phyloP scores from a whole-genome alignment of 1,284 basidiomycete species.

The Apiotrichum laibachii region DNA sequence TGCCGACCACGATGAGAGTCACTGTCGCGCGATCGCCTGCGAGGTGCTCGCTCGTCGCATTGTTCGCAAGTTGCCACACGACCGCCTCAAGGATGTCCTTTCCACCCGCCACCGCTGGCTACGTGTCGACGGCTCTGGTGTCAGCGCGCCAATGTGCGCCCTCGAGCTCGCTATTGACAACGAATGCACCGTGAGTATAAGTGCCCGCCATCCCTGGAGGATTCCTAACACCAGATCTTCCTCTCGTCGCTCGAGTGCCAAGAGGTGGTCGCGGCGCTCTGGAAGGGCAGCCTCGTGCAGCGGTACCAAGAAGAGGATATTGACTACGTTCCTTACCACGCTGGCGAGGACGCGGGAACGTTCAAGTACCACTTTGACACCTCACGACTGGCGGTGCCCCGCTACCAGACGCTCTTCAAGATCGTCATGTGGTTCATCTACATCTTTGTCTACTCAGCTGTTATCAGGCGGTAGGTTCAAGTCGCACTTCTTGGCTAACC shows the following conservation, averaged over 20 bases:
- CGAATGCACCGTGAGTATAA: slow-evolving; percentile 48
- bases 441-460: slow-evolving; percentile 77
- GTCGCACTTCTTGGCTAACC: not conserved
- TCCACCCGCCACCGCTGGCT: slow-evolving; percentile 66
- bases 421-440: slow-evolving; percentile 77
- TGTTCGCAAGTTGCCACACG: slow-evolving; percentile 64
- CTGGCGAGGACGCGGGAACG: slow-evolving; percentile 43
- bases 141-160: slow-evolving; percentile 68
- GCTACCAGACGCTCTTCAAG: slow-evolving; percentile 54
- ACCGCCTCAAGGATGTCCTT: slow-evolving; percentile 67
- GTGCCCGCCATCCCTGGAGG: no score
- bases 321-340: slow-evolving; percentile 48
- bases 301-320: slow-evolving; percentile 54
- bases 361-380: slow-evolving; percentile 73
- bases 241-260: slow-evolving; percentile 82
- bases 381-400: slow-evolving; percentile 73
- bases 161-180: slow-evolving; percentile 80
- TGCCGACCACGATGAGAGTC: slow-evolving; percentile 80
- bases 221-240: slow-evolving; percentile 60
- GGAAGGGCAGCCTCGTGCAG: slow-evolving; percentile 75
- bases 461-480: slow-evolving; percentile 57
- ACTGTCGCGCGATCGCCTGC: slow-evolving; percentile 75
- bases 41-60: slow-evolving; percentile 81
- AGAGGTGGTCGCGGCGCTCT: slow-evolving; percentile 60
- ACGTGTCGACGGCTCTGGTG: slow-evolving; percentile 67